phyloP scores from a whole-genome alignment of 192 early-diverging fungal species.

The Coemansia sp. region DNA sequence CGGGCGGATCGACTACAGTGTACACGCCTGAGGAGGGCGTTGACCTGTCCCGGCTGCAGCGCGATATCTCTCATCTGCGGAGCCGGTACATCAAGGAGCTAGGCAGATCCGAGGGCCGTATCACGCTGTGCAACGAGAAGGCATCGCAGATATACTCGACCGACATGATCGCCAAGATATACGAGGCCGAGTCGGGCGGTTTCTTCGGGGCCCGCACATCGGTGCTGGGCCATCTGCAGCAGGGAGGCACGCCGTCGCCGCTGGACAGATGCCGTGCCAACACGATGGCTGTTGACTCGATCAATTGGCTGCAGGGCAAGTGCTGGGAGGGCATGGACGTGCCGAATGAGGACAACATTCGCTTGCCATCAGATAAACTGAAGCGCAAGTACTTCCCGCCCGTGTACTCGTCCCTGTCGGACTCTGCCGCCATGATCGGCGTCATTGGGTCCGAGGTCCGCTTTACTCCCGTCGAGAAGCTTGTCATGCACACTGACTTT shows the following conservation, averaged over 20 bases:
- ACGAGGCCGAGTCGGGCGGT: slow-evolving; percentile 81
- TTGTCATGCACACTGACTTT: slow-evolving; percentile 75
- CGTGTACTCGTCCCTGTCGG: slow-evolving; percentile 59
- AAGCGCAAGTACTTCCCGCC: slow-evolving; percentile 54
- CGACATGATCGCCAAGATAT: slow-evolving; percentile 78
- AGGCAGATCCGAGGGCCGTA: slow-evolving; percentile 75
- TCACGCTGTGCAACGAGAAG: slow-evolving; percentile 79
- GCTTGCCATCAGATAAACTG: slow-evolving; percentile 37
- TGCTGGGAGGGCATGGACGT: slow-evolving; percentile 54
- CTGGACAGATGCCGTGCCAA: slow-evolving; percentile 94
- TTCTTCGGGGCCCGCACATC: slow-evolving; percentile 90
- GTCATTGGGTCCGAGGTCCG: slow-evolving; percentile 72
- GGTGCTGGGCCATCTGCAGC: slow-evolving; percentile 93
- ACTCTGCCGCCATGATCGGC: slow-evolving; percentile 76
- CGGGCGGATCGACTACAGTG: slow-evolving; percentile 80
- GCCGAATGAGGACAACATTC: slow-evolving; percentile 39
- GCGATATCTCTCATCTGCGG: slow-evolving; percentile 79
- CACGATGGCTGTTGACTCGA: slow-evolving; percentile 72
- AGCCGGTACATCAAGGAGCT: slow-evolving; percentile 77
- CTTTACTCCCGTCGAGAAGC: slow-evolving; percentile 69
- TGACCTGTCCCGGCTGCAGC: slow-evolving; percentile 72
- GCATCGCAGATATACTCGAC: slow-evolving; percentile 86
- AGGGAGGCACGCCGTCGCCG: slow-evolving; percentile 91
- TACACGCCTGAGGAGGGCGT: slow-evolving; percentile 96
- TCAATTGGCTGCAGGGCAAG: slow-evolving; percentile 80